phyloP scores from a whole-genome alignment of 1,284 basidiomycete genomes.

The Fistulina hepatica region DNA sequence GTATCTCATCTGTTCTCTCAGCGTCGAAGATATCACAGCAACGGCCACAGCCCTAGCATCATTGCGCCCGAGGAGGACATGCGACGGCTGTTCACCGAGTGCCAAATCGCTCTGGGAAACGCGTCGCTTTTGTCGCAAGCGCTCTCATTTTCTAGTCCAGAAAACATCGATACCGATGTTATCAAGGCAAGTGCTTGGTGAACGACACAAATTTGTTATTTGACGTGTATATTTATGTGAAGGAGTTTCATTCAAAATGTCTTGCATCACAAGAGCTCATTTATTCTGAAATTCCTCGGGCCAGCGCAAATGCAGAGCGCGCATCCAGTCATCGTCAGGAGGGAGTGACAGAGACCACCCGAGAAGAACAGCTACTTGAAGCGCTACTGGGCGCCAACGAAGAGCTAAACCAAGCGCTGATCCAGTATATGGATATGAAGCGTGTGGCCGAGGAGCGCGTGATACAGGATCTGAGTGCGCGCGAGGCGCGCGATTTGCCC shows the following conservation, averaged over 20 bases:
- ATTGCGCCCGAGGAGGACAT: slow-evolving; percentile 72
- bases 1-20: slow-evolving; percentile 1
- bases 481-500: too few relatives aligned
- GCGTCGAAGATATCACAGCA: not conserved
- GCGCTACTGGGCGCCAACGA: slow-evolving; percentile 55
- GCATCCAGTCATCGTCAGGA: slow-evolving; percentile 11
- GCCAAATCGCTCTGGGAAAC: slow-evolving; percentile 63
- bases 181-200: slow-evolving; percentile 42
- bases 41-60: slow-evolving; percentile 28
- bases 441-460: slow-evolving; percentile 52
- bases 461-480: slow-evolving; percentile 49
- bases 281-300: slow-evolving; percentile 70
- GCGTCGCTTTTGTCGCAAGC: slow-evolving; percentile 56
- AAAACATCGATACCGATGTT: slow-evolving; percentile 49
- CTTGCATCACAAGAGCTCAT: slow-evolving; percentile 63
- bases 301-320: slow-evolving; percentile 60
- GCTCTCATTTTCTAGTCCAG: slow-evolving; percentile 51
- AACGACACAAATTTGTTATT: not conserved
- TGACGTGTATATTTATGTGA: slow-evolving; percentile 1
- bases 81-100: slow-evolving; percentile 65
- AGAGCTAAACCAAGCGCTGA: slow-evolving; percentile 30
- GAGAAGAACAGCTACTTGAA: slow-evolving; percentile 52
- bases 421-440: slow-evolving; percentile 53
- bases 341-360: slow-evolving; percentile 33
- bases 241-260: slow-evolving; percentile 71